phyloP scores from a whole-genome alignment of 2,329 filamentous ascomycete genomes.

The Fusarium sororula region DNA sequence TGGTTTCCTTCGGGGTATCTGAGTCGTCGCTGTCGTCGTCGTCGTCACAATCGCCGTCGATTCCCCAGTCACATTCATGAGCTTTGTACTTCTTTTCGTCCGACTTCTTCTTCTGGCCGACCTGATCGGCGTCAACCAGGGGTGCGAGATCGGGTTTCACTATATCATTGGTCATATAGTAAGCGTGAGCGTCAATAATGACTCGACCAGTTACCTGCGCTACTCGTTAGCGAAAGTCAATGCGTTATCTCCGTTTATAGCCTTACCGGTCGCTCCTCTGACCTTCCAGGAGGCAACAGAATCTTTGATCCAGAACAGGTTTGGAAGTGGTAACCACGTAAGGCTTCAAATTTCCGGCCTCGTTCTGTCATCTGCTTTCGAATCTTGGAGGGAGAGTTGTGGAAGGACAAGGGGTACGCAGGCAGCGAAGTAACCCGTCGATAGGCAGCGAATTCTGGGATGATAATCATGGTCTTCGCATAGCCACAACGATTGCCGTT shows the following conservation, averaged over 20 bases:
- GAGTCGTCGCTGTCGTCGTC: background rate
- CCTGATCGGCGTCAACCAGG: background rate
- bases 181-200: conserved; percentile 49
- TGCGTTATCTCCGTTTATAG: rapidly evolving
- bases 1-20: background rate
- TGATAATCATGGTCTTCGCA: conserved; percentile 31
- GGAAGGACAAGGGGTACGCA: conserved; percentile 45
- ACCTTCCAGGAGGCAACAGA: conserved; percentile 33
- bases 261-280: conserved; percentile 40
- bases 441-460: conserved; percentile 42
- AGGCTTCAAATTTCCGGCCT: conserved; percentile 45
- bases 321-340: conserved; percentile 48
- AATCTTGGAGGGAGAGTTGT: conserved; percentile 32
- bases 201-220: conserved; percentile 42
- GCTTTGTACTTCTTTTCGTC: background rate
- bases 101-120: background rate
- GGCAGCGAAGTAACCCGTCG: conserved; percentile 41
- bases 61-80: background rate
- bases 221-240: background rate
- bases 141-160: conserved; percentile 42
- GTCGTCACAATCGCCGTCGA: rapidly evolving
- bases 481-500: conserved; percentile 47
- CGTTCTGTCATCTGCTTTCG: conserved; percentile 41
- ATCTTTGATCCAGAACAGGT: conserved; percentile 44
- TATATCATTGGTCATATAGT: conserved; percentile 45